Base-by-base conservation (phyloP, 2,329 filamentous ascomycete species). In the Cercospora zeae-maydis region DNA sequence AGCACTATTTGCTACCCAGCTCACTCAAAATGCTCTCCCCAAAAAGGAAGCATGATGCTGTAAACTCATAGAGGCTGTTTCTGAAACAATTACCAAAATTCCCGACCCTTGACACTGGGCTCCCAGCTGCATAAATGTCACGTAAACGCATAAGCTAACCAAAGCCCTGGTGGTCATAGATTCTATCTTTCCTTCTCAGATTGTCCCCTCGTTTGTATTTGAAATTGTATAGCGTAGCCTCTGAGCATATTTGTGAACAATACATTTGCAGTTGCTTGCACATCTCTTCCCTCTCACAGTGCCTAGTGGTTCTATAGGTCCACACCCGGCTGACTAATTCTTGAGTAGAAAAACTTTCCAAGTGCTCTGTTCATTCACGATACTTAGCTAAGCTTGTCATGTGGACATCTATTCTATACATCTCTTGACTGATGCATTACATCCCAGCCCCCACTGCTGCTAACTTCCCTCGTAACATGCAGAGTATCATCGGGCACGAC, bases 1-100 rank as follows among this genome's bases (percentile, higher is more conserved):
- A 59, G 57, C 57, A 59, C 57, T 59, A 59, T 59, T 53, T 59
- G 57, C 57, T 59, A 59, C 57, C 57, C 57, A 59, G 57, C 57
- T 59, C 57, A 59, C 57, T 59, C 57, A 59, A 59, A 59, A 59
- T 59, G 57, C 57, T 47, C 27, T 27, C 39, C 13, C 21, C 11
- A 30, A 49, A 49, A 49, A 27, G 33, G 31, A 8, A 6, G 57
- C 47, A 59, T 59, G 57, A 59, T 59, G 57, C 57, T 59, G 57
- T 53, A 52, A 59, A 59, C 31, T 27, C 57, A 59, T 59, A 59
- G 57, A 59, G 57, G 57, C 57, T 59, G 57, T 59, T 59, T 52
- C 57, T 59, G 57, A 59, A 30, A 31, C 2, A 2, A 5, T 14
- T 13, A 4, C 4, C n/a, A 16, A 27, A 31, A 14, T 52, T 14